phyloP scores from a whole-genome alignment of 1,139 yeast species.

The Ashbya aceris region DNA sequence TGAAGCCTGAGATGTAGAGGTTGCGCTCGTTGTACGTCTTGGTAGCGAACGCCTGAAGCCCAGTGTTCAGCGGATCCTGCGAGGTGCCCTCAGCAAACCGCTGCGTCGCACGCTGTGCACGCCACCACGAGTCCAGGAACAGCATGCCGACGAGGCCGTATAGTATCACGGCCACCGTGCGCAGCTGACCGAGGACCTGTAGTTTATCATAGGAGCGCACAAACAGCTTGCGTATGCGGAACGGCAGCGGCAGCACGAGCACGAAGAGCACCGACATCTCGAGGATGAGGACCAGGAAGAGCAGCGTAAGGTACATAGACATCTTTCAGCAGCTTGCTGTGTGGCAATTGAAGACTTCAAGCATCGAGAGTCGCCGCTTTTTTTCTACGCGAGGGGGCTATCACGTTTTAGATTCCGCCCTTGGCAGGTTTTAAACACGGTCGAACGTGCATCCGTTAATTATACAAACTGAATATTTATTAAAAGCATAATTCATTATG shows the following conservation, averaged over 20 bases:
- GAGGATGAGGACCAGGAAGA: constrained; percentile 34
- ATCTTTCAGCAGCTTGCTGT: constrained; percentile 11
- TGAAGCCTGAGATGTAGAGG: constrained; percentile 62
- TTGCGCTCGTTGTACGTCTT: constrained; percentile 66
- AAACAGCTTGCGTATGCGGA: constrained; percentile 39
- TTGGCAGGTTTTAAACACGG: too few species aligned
- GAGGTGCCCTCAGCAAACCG: constrained; percentile 2
- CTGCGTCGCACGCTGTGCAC: constrained; percentile 33
- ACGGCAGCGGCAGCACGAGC: constrained; percentile 56
- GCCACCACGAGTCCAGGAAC: constrained; percentile 50
- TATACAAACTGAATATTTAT: too few species aligned
- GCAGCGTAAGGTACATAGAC: constrained; percentile 31
- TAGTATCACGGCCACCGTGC: constrained; percentile 41
- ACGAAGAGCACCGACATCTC: constrained; percentile 48
- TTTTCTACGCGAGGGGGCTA: too few species aligned
- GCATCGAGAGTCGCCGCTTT: too few species aligned
- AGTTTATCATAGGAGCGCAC: constrained; percentile 34
- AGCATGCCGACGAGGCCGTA: constrained; percentile 42
- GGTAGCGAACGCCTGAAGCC: constrained; percentile 27
- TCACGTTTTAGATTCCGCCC: too few species aligned
- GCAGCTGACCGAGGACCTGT: constrained; percentile 36
- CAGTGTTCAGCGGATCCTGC: constrained; percentile 10
- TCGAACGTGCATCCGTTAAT: too few species aligned
- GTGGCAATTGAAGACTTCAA: too few species aligned
- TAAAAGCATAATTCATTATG: too few species aligned